Conservation (phyloP, 2,329 filamentous ascomycete species). For the Botryotinia narcissicola region DNA sequence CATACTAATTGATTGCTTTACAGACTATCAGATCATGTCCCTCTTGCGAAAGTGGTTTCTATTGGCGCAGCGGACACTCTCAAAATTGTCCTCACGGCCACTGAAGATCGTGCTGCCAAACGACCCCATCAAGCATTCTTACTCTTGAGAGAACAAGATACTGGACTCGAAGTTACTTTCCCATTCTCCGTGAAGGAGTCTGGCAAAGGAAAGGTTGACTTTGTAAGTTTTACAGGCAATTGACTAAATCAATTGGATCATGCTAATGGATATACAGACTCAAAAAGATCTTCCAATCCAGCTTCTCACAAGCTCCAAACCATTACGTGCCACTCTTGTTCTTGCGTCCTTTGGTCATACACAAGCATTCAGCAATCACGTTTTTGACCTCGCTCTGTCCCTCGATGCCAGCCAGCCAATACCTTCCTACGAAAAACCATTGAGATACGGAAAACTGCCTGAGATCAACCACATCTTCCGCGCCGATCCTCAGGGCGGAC, state of each 20-base stretch:
- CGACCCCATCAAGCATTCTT: constrained; percentile 94
- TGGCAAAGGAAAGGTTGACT: constrained; percentile 79
- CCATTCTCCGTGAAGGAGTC: constrained; percentile 80
- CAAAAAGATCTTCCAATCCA: constrained; percentile 87
- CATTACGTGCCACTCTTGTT: constrained; percentile 76
- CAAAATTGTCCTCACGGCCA: constrained; percentile 78
- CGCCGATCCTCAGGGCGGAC: constrained; percentile 74
- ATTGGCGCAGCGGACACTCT: constrained; percentile 70
- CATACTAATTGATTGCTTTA: not conserved
- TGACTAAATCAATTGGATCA: not conserved
- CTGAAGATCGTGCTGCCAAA: constrained; percentile 74
- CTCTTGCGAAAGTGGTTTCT: constrained; percentile 58
- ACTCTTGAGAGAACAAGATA: constrained; percentile 69
- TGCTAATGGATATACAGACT: constrained; percentile 52
- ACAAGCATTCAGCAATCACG: constrained; percentile 61
- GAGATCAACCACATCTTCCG: constrained; percentile 94
- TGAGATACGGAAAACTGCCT: constrained; percentile 78
- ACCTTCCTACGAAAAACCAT: constrained; percentile 60
- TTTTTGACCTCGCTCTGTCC: constrained; percentile 70
- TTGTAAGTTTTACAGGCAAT: constrained; percentile 59
- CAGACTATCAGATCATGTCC: constrained; percentile 36
- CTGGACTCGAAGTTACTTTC: constrained; percentile 83
- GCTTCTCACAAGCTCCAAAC: constrained; percentile 65
- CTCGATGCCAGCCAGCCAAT: constrained; percentile 60
- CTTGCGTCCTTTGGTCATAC: constrained; percentile 83